Percentiles rank a stretch among this genome's conserved stretches.
phyloP scores from a whole-genome alignment of 2,329 filamentous ascomycete genomes.

The Claviceps fusiformis region DNA sequence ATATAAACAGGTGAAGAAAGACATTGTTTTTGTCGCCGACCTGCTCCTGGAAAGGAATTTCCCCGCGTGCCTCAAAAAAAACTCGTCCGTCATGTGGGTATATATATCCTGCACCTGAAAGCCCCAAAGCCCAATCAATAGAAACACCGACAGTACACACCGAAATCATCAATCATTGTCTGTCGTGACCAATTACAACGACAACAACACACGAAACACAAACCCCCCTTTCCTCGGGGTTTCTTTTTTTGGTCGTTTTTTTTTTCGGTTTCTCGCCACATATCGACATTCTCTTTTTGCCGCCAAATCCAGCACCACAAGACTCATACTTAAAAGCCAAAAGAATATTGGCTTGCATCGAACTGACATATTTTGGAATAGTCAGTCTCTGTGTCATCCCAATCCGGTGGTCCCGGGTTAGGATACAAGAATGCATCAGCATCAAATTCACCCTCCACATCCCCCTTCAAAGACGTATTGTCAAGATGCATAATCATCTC shows the following conservation, averaged over 20 bases:
- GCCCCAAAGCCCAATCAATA: slow-evolving; percentile 1
- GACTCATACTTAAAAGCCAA: slow-evolving; percentile 9
- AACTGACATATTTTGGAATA: slow-evolving; percentile 40
- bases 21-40: not conserved
- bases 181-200: not conserved
- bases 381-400: slow-evolving; percentile 37
- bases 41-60: not conserved
- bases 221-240: not conserved
- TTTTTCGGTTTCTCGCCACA: not conserved
- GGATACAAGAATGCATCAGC: slow-evolving; percentile 17
- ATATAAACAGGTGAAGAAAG: not conserved
- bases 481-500: slow-evolving; percentile 31
- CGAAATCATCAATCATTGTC: not conserved
- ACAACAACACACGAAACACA: not conserved
- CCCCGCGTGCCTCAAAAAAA: not conserved
- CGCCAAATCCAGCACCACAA: not conserved
- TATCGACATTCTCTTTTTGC: not conserved
- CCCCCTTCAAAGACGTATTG: slow-evolving; percentile 15
- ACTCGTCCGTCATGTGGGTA: slow-evolving; percentile 12
- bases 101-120: slow-evolving; percentile 15
- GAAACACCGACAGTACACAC: not conserved
- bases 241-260: not conserved
- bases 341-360: slow-evolving; percentile 27
- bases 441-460: slow-evolving; percentile 14
- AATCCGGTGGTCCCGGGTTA: slow-evolving; percentile 18